Percentiles rank a stretch among this genome's conserved stretches.
These are phyloP conservation scores for Magnaporthiopsis poae DNA, from an alignment of 2,329 filamentous ascomycete genomes.

Conservation along the genomic window DNA sequence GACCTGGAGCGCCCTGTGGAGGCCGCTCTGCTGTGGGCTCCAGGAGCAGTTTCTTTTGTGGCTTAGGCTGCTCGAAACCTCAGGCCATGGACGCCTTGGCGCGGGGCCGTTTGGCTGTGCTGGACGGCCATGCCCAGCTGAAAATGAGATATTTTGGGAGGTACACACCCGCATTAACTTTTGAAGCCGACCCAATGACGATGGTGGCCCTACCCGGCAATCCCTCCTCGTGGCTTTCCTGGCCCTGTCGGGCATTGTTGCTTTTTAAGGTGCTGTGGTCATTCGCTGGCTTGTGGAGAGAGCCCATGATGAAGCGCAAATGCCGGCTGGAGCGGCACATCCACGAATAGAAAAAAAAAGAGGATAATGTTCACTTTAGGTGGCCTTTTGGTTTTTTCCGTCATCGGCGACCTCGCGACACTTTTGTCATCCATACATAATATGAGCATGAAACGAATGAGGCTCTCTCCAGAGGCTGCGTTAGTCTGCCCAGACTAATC, in stretches of 20 bases:
- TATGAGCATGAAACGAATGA: background rate
- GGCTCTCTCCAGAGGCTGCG: background rate
- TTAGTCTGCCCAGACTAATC: background rate
- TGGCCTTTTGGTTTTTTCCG: background rate
- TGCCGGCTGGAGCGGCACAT: background rate
- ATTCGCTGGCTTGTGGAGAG: background rate
- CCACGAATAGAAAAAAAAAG: background rate
- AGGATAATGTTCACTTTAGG: background rate
- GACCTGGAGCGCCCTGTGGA: background rate
- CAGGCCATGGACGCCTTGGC: background rate
- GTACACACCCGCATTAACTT: conserved; percentile 5
- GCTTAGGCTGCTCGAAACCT: background rate
- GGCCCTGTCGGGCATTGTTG: background rate
- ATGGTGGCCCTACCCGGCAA: background rate
- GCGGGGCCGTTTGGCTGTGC: background rate
- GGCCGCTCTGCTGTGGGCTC: too few species aligned
- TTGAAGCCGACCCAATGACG: background rate
- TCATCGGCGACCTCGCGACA: background rate
- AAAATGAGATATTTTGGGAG: conserved; percentile 4
- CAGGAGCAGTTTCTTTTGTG: background rate
- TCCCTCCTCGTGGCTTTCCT: background rate
- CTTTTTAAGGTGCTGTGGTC: background rate
- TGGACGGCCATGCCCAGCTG: conserved; percentile 1
- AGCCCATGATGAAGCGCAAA: background rate
- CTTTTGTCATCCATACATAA: background rate